These are phyloP conservation scores for Telopea speciosissima DNA, from an alignment of 177 flowering plant species.

Conservation along the genomic window DNA sequence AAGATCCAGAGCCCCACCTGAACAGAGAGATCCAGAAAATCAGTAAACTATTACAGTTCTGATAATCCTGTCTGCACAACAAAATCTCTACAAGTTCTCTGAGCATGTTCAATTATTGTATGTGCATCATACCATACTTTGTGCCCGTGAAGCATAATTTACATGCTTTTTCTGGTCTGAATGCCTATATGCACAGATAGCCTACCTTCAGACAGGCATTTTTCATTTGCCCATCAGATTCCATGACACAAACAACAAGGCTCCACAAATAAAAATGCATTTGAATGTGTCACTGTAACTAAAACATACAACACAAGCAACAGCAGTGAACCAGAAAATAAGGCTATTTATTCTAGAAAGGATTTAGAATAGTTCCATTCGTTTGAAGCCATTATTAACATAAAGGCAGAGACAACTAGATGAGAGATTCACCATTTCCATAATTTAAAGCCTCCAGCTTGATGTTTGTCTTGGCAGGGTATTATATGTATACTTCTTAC, in stretches of 20 bases:
- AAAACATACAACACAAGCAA: no score
- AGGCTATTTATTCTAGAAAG: no score
- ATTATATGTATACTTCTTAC: no score
- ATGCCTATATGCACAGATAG: background rate
- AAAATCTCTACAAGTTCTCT: no score
- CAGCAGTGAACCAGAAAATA: background rate
- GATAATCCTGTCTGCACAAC: no score
- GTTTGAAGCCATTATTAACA: background rate
- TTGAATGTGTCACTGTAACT: background rate
- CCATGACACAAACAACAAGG: background rate
- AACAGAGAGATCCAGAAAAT: constrained; percentile 4
- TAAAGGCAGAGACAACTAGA: background rate
- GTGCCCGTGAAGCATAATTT: background rate
- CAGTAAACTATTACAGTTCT: background rate
- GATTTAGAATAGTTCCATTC: background rate
- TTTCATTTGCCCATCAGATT: background rate
- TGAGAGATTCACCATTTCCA: background rate
- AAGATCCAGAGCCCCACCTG: constrained; percentile 95
- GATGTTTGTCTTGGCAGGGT: background rate
- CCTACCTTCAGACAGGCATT: background rate
- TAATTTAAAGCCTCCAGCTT: background rate
- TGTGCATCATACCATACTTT: background rate
- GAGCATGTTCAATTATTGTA: no score
- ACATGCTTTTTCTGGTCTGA: background rate
- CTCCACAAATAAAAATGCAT: background rate